phyloP scores from a whole-genome alignment of 106 monocot species.

The Cymbidium sinense region DNA sequence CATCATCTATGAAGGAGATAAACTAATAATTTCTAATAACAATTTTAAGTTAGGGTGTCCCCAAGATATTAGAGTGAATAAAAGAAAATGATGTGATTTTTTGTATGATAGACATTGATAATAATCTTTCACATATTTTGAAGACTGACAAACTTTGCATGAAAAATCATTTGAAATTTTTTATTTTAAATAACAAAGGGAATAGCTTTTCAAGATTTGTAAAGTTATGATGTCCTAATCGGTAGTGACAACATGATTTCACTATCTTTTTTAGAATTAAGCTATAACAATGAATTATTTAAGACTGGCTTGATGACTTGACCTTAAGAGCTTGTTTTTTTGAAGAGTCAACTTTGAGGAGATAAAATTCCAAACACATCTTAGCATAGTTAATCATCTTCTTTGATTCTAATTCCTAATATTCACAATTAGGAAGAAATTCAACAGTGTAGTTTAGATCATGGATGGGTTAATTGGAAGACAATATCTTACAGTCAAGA shows the following conservation, averaged over 20 bases:
- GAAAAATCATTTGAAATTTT: too few relatives aligned
- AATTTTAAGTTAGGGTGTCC: too few relatives aligned
- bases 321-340: neutral
- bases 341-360: neutral
- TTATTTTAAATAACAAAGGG: neutral
- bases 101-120: too few relatives aligned
- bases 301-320: neutral
- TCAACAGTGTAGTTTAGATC: neutral
- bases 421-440: slow-evolving; percentile 3
- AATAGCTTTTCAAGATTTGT: neutral
- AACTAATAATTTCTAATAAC: too few relatives aligned
- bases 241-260: neutral
- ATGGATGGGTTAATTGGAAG: neutral
- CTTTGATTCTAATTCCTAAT: neutral
- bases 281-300: neutral
- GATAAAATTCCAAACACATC: neutral
- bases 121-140: too few relatives aligned
- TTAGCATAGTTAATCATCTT: neutral
- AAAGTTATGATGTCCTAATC: neutral
- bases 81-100: too few relatives aligned
- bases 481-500: neutral
- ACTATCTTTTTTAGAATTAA: neutral
- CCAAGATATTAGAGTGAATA: too few relatives aligned
- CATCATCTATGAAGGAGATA: too few relatives aligned
- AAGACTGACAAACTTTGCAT: too few relatives aligned